Conservation (phyloP, 345 rosid genomes). For the Lepidium africanum region DNA sequence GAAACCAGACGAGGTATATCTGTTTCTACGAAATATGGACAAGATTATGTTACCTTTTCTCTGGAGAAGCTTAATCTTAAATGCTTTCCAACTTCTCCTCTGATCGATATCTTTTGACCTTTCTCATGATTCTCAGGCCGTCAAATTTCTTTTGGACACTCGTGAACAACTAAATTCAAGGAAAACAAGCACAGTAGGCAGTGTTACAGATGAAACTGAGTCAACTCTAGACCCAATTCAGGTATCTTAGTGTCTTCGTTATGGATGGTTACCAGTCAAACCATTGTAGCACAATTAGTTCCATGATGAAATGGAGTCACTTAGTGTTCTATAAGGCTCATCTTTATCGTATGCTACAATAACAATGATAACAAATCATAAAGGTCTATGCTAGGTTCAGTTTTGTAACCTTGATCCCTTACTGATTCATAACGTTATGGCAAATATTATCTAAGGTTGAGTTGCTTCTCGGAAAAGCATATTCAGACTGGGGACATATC, state of each 20-base stretch:
- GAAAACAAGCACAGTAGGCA: constrained; percentile 32
- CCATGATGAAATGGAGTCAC: neutral
- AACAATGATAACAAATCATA: neutral
- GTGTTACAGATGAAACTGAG: constrained; percentile 25
- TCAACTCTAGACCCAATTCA: constrained; percentile 57
- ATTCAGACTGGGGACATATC: constrained; percentile 86
- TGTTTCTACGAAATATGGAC: neutral
- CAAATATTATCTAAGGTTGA: constrained; percentile 44
- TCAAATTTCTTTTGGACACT: constrained; percentile 56
- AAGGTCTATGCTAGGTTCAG: neutral
- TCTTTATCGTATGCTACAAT: neutral
- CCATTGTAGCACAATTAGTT: neutral
- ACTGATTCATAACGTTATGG: neutral
- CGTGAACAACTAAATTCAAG: constrained; percentile 45
- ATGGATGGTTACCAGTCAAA: neutral
- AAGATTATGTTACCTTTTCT: neutral
- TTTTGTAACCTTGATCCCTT: neutral
- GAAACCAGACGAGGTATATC: constrained; percentile 75
- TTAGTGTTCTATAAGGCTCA: neutral
- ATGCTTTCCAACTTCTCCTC: neutral
- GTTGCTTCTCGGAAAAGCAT: constrained; percentile 91
- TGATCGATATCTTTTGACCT: neutral
- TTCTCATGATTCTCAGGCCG: constrained; percentile 51
- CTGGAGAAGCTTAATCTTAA: neutral
- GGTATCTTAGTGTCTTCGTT: constrained; percentile 34